phyloP scores from a whole-genome alignment of 495 filamentous ascomycete genomes.

The Apodospora peruviana region DNA sequence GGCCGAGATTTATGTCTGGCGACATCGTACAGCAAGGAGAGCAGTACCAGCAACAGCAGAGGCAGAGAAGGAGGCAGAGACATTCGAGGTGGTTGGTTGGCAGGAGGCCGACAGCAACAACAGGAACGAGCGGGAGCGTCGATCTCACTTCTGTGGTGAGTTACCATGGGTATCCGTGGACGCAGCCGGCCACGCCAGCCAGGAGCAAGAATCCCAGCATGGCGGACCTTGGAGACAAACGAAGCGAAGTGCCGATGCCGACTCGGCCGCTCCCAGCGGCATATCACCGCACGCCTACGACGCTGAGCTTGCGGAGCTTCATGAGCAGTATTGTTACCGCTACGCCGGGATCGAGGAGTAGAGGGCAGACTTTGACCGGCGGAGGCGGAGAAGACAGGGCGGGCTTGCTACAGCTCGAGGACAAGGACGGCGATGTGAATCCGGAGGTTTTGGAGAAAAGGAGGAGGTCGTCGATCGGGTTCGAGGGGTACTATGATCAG shows the following conservation, averaged over 20 bases:
- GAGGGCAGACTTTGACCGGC: slow-evolving; percentile 3
- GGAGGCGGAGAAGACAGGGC: slow-evolving; percentile 5
- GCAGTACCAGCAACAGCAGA: no score
- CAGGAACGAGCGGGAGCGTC: slow-evolving; percentile 11
- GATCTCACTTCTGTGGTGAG: slow-evolving; percentile 21
- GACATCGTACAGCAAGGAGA: no score
- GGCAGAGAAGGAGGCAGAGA: background rate
- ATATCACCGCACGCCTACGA: slow-evolving; percentile 20
- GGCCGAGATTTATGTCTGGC: no score
- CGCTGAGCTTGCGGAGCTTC: slow-evolving; percentile 24
- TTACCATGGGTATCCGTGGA: slow-evolving; percentile 22
- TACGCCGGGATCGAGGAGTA: no score
- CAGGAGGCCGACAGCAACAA: background rate
- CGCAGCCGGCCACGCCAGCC: slow-evolving; percentile 10
- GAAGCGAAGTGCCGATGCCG: slow-evolving; percentile 1
- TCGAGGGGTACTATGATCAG: slow-evolving; percentile 22
- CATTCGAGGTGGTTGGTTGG: background rate
- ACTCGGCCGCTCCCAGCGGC: slow-evolving; percentile 9
- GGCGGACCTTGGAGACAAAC: slow-evolving; percentile 1
- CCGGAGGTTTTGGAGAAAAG: background rate
- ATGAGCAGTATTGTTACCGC: slow-evolving; percentile 20
- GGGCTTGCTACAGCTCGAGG: slow-evolving; percentile 7
- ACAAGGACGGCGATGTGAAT: background rate
- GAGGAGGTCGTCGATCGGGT: slow-evolving; percentile 16
- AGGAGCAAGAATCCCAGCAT: slow-evolving; percentile 16